A percentile compares a stretch with the other conserved stretches of the same genome.
phyloP scores from a whole-genome alignment of 1,139 yeast species.

The Dujonia santamariae region DNA sequence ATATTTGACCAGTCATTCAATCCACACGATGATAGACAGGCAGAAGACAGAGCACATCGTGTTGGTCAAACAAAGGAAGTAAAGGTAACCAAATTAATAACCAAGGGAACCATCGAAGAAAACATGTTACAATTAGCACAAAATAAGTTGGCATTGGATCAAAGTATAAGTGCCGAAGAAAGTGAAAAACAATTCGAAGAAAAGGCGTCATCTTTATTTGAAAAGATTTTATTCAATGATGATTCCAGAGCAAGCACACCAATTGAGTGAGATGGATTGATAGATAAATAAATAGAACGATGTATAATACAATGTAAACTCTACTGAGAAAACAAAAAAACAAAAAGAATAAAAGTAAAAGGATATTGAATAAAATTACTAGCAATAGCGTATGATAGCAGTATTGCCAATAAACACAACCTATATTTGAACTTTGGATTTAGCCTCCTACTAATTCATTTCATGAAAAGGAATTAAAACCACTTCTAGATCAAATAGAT shows the following conservation, averaged over 20 bases:
- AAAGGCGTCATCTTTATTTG: slow-evolving; percentile 52
- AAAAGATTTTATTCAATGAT: slow-evolving; percentile 40
- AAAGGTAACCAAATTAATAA: slow-evolving; percentile 71
- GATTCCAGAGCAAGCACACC: slow-evolving; percentile 2
- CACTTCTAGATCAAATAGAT: too few relatives aligned
- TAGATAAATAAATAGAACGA: too few relatives aligned
- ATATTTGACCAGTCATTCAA: slow-evolving; percentile 93
- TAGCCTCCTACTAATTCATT: too few relatives aligned
- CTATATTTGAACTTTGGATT: too few relatives aligned
- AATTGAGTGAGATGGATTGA: too few relatives aligned
- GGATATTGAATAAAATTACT: too few relatives aligned
- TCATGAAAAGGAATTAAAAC: too few relatives aligned
- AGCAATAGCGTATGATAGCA: too few relatives aligned
- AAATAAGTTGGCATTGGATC: slow-evolving; percentile 85
- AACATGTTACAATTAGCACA: slow-evolving; percentile 83
- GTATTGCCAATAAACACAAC: too few relatives aligned
- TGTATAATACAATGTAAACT: too few relatives aligned
- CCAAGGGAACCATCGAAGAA: slow-evolving; percentile 80
- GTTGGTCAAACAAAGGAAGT: slow-evolving; percentile 95
- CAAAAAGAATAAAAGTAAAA: too few relatives aligned
- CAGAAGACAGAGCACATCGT: slow-evolving; percentile 97
- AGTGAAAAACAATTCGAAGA: slow-evolving; percentile 48
- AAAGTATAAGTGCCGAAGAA: slow-evolving; percentile 52
- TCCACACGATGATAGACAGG: slow-evolving; percentile 98
- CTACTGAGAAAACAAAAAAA: too few relatives aligned